phyloP scores from a whole-genome alignment of 192 early-diverging fungal genomes.

The Podila epigama region DNA sequence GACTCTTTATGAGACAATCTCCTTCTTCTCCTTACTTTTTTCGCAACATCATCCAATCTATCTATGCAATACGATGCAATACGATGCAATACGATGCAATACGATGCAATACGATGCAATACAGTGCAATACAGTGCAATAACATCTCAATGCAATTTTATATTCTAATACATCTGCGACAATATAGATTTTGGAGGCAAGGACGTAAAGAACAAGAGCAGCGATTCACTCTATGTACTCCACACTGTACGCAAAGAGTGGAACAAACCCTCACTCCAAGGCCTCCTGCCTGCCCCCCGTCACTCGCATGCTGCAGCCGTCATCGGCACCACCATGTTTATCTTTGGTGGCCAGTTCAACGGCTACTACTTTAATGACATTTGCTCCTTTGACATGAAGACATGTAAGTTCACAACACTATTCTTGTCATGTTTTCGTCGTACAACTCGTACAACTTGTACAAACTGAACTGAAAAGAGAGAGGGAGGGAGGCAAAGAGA shows the following conservation, averaged over 20 bases:
- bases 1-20: not conserved
- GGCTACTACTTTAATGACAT: constrained; percentile 58
- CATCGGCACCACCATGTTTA: constrained; percentile 56
- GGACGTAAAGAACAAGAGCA: constrained; percentile 47
- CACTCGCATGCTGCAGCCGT: constrained; percentile 59
- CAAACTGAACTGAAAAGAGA: too few species aligned
- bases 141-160: too few species aligned
- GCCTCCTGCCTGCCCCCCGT: constrained; percentile 24
- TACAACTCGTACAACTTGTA: not conserved
- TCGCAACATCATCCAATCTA: not conserved
- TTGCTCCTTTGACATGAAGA: constrained; percentile 55
- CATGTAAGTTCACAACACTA: constrained; percentile 43
- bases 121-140: too few species aligned
- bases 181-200: constrained; percentile 40
- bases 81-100: too few species aligned
- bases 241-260: constrained; percentile 46
- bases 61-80: too few species aligned
- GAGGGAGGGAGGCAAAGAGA: too few species aligned
- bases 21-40: not conserved
- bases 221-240: constrained; percentile 32
- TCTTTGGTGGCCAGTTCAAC: constrained; percentile 60
- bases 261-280: constrained; percentile 32
- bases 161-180: too few species aligned
- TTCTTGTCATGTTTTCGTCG: not conserved
- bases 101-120: too few species aligned